These are phyloP conservation scores for Neopestalotiopsis sp. DNA, from an alignment of 2,329 filamentous ascomycete species.

Conservation along the genomic window DNA sequence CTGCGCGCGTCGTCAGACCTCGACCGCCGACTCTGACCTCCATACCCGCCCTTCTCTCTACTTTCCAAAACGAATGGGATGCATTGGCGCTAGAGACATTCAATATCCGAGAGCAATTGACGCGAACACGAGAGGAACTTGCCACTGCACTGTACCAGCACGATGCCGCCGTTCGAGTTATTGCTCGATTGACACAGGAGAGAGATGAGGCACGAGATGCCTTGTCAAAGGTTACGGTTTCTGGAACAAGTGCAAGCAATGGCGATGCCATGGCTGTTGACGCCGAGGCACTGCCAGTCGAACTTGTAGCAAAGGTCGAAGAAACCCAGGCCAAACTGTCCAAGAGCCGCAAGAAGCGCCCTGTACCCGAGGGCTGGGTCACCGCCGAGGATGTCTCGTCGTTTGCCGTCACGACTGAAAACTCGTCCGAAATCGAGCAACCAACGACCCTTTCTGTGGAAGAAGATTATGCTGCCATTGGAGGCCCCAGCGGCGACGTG, in stretches of 20 bases:
- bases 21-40: slow-evolving; percentile 93
- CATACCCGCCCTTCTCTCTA: slow-evolving; percentile 89
- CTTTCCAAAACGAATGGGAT: slow-evolving; percentile 99
- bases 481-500: slow-evolving; percentile 75
- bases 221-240: slow-evolving; percentile 82
- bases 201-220: slow-evolving; percentile 91
- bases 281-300: slow-evolving; percentile 74
- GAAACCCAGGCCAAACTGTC: slow-evolving; percentile 83
- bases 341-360: slow-evolving; percentile 87
- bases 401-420: slow-evolving; percentile 51
- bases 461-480: slow-evolving; percentile 73
- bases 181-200: slow-evolving; percentile 88
- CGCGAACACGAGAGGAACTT: slow-evolving; percentile 90
- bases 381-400: slow-evolving; percentile 71
- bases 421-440: slow-evolving; percentile 52
- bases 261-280: slow-evolving; percentile 96
- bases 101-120: slow-evolving; percentile 86
- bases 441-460: slow-evolving; percentile 56
- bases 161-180: slow-evolving; percentile 94
- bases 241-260: slow-evolving; percentile 61
- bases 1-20: slow-evolving; percentile 82
- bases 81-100: slow-evolving; percentile 90
- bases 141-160: slow-evolving; percentile 95
- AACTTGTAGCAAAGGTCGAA: slow-evolving; percentile 75
- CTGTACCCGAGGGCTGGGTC: slow-evolving; percentile 84